Conservation (phyloP, 257 asterid genomes). For the Datura wrightii region DNA sequence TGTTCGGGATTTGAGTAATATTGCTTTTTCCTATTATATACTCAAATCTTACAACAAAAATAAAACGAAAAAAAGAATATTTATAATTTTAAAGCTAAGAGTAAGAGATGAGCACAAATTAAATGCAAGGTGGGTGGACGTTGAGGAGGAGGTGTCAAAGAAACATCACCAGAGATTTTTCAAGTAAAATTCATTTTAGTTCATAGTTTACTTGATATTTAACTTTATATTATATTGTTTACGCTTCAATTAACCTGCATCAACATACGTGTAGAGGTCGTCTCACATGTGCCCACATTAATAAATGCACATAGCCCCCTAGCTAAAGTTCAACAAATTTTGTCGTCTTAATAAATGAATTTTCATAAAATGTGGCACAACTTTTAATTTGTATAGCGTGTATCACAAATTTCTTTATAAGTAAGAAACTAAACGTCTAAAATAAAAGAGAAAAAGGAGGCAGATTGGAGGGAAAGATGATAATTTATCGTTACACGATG, state of each 20-base stretch:
- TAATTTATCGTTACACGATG: background rate
- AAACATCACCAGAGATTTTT: slow-evolving; percentile 40
- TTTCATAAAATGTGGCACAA: background rate
- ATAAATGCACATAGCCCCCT: background rate
- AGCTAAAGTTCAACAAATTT: background rate
- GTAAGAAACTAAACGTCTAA: background rate
- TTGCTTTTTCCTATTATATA: background rate
- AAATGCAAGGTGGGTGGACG: slow-evolving; percentile 30
- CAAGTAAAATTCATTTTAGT: no score
- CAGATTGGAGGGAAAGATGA: background rate
- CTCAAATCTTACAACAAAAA: background rate
- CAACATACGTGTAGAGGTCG: no score
- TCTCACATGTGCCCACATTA: background rate
- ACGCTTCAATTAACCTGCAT: no score
- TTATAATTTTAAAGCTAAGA: background rate
- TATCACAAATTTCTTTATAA: background rate
- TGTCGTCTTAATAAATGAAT: background rate
- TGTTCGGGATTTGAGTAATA: no score
- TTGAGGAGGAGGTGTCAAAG: slow-evolving; percentile 47
- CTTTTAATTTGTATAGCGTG: background rate
- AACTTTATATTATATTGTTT: no score
- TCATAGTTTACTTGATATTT: no score
- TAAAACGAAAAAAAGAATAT: background rate
- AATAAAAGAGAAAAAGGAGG: background rate
- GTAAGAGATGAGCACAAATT: background rate